phyloP scores from a whole-genome alignment of 164 flowering plant genomes.

The Amborella trichopoda region DNA sequence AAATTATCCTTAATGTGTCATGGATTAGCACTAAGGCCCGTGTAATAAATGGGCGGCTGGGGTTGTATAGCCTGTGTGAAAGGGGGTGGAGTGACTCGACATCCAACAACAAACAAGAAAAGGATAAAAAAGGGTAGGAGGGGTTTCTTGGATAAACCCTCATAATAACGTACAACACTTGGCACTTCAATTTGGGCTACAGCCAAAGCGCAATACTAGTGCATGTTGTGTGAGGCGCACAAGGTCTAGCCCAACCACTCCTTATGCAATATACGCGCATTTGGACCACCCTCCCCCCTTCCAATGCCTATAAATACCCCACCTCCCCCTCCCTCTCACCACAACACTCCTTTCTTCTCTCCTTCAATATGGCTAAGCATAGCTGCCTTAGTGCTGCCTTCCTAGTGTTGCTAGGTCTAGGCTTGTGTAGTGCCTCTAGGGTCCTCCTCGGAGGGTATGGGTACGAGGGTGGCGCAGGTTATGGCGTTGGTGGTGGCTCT shows the following conservation, averaged over 20 bases:
- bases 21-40: no score
- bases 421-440: constrained; percentile 19
- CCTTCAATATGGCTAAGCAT: constrained; percentile 12
- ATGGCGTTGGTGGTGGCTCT: constrained; percentile 5
- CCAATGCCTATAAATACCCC: constrained; percentile 11
- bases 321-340: not conserved
- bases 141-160: no score
- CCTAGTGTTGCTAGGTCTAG: constrained; percentile 14
- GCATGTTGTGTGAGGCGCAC: not conserved
- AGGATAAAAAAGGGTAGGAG: no score
- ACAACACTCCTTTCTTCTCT: not conserved
- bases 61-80: no score
- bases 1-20: no score
- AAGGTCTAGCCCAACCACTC: constrained; percentile 7
- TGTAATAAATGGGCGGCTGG: no score
- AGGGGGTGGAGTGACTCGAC: no score
- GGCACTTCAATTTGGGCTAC: no score
- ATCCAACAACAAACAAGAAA: no score
- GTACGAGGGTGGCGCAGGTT: constrained; percentile 5
- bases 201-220: constrained; percentile 1
- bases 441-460: constrained; percentile 12
- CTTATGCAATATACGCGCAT: not conserved
- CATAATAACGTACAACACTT: no score
- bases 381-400: constrained; percentile 6
- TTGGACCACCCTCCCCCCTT: constrained; percentile 6